Conservation (phyloP, 345 rosid species). For the Sisymbrium altissimum region DNA sequence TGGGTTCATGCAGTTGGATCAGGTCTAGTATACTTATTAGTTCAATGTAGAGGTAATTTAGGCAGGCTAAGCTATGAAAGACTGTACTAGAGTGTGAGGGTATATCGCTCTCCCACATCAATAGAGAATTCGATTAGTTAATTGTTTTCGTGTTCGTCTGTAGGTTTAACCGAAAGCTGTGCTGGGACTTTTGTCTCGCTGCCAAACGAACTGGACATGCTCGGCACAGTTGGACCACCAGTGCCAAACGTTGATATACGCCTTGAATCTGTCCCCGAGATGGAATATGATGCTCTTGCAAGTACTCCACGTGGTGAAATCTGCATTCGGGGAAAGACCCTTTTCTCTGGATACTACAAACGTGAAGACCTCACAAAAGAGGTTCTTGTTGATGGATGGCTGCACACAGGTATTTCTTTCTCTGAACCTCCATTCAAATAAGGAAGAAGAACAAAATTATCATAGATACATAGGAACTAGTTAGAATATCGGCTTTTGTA, state of each 20-base stretch:
- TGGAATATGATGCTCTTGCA: slow-evolving; percentile 86
- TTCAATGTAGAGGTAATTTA: slow-evolving; percentile 14
- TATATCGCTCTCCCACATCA: slow-evolving; percentile 5
- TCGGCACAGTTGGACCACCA: slow-evolving; percentile 96
- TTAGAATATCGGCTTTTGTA: not conserved
- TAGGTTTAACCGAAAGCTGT: slow-evolving; percentile 96
- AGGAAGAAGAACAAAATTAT: not conserved
- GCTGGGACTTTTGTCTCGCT: slow-evolving; percentile 91
- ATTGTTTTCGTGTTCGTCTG: slow-evolving; percentile 14
- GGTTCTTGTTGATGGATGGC: slow-evolving; percentile 89
- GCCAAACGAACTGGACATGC: slow-evolving; percentile 69
- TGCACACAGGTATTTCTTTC: slow-evolving; percentile 71
- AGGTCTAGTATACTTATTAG: not conserved
- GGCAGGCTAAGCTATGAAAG: not conserved
- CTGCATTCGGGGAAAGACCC: slow-evolving; percentile 70
- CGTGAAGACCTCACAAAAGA: slow-evolving; percentile 89
- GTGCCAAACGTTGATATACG: slow-evolving; percentile 90
- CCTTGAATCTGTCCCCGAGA: slow-evolving; percentile 92
- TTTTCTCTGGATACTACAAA: slow-evolving; percentile 89
- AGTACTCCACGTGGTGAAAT: slow-evolving; percentile 82
- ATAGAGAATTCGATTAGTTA: not conserved
- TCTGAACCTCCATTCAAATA: not conserved
- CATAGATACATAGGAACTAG: not conserved
- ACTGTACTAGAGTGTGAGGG: not conserved
- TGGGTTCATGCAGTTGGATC: not conserved